These are phyloP conservation scores for Saturnispora ahearnii DNA, from an alignment of 805 yeast species.

Conservation along the genomic window DNA sequence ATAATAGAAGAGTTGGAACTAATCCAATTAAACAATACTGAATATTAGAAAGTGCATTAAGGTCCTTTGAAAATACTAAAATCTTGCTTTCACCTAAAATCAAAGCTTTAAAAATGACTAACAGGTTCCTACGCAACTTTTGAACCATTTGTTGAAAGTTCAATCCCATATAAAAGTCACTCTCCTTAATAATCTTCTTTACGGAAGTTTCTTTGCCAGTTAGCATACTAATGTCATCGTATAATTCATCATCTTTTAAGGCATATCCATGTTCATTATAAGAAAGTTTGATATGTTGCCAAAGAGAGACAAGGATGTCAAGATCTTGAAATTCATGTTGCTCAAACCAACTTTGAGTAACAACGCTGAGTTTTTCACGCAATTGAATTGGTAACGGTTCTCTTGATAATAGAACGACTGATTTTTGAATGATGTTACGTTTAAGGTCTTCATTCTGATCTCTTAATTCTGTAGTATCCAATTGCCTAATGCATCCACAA, in stretches of 20 bases:
- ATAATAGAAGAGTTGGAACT: slow-evolving; percentile 69
- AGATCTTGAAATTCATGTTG: slow-evolving; percentile 73
- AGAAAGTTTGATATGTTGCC: slow-evolving; percentile 48
- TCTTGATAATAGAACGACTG: slow-evolving; percentile 70
- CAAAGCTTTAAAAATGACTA: slow-evolving; percentile 68
- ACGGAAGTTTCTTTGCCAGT: not conserved
- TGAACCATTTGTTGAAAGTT: slow-evolving; percentile 56
- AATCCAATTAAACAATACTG: slow-evolving; percentile 80
- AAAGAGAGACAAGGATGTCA: slow-evolving; percentile 57
- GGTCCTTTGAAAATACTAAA: slow-evolving; percentile 67
- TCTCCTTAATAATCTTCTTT: slow-evolving; percentile 34
- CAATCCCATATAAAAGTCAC: slow-evolving; percentile 65
- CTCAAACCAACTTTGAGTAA: slow-evolving; percentile 75
- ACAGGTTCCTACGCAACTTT: slow-evolving; percentile 46
- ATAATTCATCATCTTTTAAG: slow-evolving; percentile 26
- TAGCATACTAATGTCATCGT: slow-evolving; percentile 13
- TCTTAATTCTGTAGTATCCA: slow-evolving; percentile 49
- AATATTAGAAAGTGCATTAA: slow-evolving; percentile 70
- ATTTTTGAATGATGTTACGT: slow-evolving; percentile 83
- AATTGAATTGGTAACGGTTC: slow-evolving; percentile 85
- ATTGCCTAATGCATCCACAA: slow-evolving; percentile 85
- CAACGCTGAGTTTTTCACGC: slow-evolving; percentile 81
- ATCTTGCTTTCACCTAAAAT: slow-evolving; percentile 60
- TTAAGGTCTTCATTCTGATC: slow-evolving; percentile 20
- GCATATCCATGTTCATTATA: slow-evolving; percentile 27